Evolutionary conservation across 1,284 basidiomycete species (phyloP).

Genomic region (Grifola frondosa): DNA sequence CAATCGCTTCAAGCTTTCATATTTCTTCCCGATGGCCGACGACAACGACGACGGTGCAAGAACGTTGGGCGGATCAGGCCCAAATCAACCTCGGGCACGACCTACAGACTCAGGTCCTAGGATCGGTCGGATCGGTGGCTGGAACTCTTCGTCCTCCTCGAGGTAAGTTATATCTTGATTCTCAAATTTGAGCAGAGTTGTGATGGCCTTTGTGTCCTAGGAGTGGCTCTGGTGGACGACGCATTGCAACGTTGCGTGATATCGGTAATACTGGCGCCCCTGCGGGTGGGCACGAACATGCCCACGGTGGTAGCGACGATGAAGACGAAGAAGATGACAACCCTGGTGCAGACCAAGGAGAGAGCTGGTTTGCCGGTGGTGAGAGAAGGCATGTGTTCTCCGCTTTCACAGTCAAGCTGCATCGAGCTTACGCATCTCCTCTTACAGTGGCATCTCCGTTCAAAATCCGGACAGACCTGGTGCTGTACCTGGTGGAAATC

Average conservation of each 20-base stretch:
- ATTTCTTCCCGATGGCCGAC: constrained; percentile 16
- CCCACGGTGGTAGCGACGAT: constrained; percentile 25
- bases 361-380: constrained; percentile 84
- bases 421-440: constrained; percentile 1
- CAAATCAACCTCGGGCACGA: constrained; percentile 50
- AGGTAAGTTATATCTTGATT: constrained; percentile 17
- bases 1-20: background rate
- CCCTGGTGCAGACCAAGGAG: constrained; percentile 39
- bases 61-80: constrained; percentile 30
- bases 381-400: constrained; percentile 68
- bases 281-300: constrained; percentile 14
- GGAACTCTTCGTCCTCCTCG: constrained; percentile 20
- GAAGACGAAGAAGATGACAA: constrained; percentile 52
- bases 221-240: constrained; percentile 15
- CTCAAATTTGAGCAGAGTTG: background rate
- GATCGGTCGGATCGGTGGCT: constrained; percentile 30
- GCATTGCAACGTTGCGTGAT: constrained; percentile 27
- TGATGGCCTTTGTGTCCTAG: constrained; percentile 3
- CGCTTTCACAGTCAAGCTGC: background rate
- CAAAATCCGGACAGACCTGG: constrained; percentile 73
- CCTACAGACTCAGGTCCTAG: constrained; percentile 31
- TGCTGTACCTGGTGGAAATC: constrained; percentile 55
- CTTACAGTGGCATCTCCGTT: constrained; percentile 84
- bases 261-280: constrained; percentile 17
- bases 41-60: constrained; percentile 15